These are phyloP conservation scores for Plasmodium billcollinsi DNA, from an alignment of 169 alveolate species.

Conservation along the genomic window DNA sequence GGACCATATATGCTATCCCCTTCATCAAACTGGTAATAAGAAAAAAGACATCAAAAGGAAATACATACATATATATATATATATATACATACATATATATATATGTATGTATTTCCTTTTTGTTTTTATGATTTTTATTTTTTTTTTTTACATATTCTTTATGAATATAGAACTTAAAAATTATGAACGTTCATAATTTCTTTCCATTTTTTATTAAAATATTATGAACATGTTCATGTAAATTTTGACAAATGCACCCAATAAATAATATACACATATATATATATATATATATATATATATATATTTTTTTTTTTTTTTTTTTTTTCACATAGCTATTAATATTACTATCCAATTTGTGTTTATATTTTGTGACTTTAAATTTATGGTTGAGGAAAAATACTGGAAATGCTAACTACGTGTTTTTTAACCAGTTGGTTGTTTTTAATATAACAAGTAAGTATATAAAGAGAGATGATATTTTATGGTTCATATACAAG, in stretches of 20 bases:
- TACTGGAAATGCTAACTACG: slow-evolving; percentile 74
- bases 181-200: background rate
- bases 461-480: background rate
- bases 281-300: too few species aligned
- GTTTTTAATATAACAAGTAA: slow-evolving; percentile 70
- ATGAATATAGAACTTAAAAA: too few species aligned
- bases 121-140: background rate
- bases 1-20: slow-evolving; percentile 53
- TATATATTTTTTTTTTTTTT: background rate
- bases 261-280: too few species aligned
- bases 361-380: slow-evolving; percentile 33
- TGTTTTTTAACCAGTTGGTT: slow-evolving; percentile 48
- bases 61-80: background rate
- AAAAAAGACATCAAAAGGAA: background rate
- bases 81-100: background rate
- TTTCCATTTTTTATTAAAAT: background rate
- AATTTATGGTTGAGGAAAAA: slow-evolving; percentile 69
- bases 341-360: slow-evolving; percentile 13
- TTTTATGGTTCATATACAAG: too few species aligned
- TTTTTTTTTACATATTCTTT: background rate
- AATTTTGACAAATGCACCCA: too few species aligned
- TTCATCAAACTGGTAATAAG: slow-evolving; percentile 52
- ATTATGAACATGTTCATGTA: background rate
- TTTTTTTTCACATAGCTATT: slow-evolving; percentile 8
- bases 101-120: background rate